These are phyloP conservation scores for Saturnispora sanitii DNA, from an alignment of 805 yeast species.

Conservation along the genomic window DNA sequence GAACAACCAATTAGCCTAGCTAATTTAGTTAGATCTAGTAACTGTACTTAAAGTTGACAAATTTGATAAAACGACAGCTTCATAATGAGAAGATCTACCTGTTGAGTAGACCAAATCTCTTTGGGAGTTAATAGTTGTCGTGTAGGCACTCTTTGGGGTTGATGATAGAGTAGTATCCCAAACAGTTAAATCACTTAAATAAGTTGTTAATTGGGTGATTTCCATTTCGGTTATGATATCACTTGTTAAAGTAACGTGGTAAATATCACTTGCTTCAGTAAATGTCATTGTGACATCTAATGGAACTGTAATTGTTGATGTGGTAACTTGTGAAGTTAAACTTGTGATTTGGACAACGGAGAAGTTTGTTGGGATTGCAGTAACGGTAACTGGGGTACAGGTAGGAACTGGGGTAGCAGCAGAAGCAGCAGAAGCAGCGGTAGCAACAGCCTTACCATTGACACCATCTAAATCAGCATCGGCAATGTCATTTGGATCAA, in stretches of 20 bases:
- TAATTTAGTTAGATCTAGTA: too few relatives aligned
- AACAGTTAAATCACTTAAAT: slow-evolving; percentile 5
- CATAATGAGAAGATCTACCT: slow-evolving; percentile 3
- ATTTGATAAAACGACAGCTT: slow-evolving; percentile 10
- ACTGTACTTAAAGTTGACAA: too few relatives aligned
- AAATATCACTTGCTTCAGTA: slow-evolving; percentile 23
- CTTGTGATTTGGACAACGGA: slow-evolving; percentile 4
- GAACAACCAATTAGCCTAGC: too few relatives aligned
- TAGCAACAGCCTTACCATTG: neutral
- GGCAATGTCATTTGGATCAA: neutral
- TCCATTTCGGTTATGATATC: slow-evolving; percentile 18
- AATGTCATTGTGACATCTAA: slow-evolving; percentile 25
- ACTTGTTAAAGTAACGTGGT: slow-evolving; percentile 24
- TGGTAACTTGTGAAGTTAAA: slow-evolving; percentile 1
- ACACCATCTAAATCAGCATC: neutral
- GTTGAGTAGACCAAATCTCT: slow-evolving; percentile 4
- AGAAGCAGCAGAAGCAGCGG: slow-evolving; percentile 6
- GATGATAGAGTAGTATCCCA: slow-evolving; percentile 9
- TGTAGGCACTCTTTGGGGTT: slow-evolving; percentile 13
- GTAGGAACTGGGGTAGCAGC: slow-evolving; percentile 3
- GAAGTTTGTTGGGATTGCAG: slow-evolving; percentile 8
- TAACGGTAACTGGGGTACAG: slow-evolving; percentile 1
- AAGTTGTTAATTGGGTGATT: neutral
- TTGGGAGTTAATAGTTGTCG: slow-evolving; percentile 4
- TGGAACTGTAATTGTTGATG: slow-evolving; percentile 26